phyloP scores from a whole-genome alignment of 345 rosid genomes.

The Durio zibethinus region DNA sequence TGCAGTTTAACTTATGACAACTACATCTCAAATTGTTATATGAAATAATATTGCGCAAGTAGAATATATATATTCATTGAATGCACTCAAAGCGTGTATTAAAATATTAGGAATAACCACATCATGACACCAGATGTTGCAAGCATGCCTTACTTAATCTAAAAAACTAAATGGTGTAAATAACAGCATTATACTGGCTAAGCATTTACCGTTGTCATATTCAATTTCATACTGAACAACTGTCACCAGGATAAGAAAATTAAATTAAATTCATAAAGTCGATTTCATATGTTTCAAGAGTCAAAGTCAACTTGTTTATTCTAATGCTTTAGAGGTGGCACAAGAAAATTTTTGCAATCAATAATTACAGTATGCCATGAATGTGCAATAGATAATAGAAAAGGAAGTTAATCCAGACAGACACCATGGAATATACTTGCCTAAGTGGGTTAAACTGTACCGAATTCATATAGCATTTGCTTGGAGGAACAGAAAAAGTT shows the following conservation, averaged over 20 bases:
- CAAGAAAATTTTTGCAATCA: not conserved
- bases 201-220: not conserved
- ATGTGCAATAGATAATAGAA: not conserved
- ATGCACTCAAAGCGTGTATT: not conserved
- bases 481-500: not conserved
- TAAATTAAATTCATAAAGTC: not conserved
- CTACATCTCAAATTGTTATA: not conserved
- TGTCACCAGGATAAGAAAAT: not conserved
- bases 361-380: not conserved
- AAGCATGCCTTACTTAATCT: not conserved
- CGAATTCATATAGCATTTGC: not conserved
- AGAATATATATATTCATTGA: not conserved
- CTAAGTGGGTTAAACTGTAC: not conserved
- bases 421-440: not conserved
- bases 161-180: not conserved
- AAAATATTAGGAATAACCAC: not conserved
- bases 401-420: not conserved
- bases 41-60: not conserved
- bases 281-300: not conserved
- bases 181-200: not conserved
- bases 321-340: not conserved
- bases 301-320: not conserved
- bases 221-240: not conserved
- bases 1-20: not conserved
- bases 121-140: not conserved